Base-by-base conservation (phyloP, 495 filamentous ascomycete species). In the Neurospora africana region DNA sequence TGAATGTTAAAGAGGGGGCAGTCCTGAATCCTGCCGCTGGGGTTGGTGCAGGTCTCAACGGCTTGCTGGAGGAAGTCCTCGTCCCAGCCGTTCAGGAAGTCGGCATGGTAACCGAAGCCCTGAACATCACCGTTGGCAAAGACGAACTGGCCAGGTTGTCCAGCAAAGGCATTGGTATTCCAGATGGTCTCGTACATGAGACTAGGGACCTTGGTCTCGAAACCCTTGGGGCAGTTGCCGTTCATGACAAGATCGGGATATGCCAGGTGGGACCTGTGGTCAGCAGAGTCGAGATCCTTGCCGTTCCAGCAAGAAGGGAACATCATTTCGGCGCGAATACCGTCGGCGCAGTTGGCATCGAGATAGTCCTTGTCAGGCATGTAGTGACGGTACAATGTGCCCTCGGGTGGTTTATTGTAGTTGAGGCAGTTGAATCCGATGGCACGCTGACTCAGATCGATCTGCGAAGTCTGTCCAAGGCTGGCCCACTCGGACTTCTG, bases 261-360 rank as follows among this genome's bases (percentile, higher is more conserved):
- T 2, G 90, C 89, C 76, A 97, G 85, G 77, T 96, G 93, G 68
- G 83, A 85, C 76, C 86, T 87, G 84, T 93, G 91, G 78, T 92
- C 84, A 0, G 72, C 35, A 4, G 87, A 84, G 71, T 90, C 89
- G 27, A 83, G 72, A 71, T 92, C 86, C 74, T 89, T 83, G 38
- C 93, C 92, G 77, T 97, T 91, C 92, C 93, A 97, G 87, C 94
- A 97, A 0, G 91, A 93, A 11, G 94, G 94, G 83, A 97, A 97
- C 87, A 93, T 90, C 69, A 97, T 79, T 78, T 97, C 93, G 44
- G 94, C 81, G 38, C 94, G 89, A 65, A 97, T 75, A 11, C 94
- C 94, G 74, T 95, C 87, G 0, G 77, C 76, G 78, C 94, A 97
- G 76, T 94, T 87, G 44, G 82, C 84, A 76, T 97, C 93, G 37